Base-by-base conservation (phyloP, 768 basidiomycete genomes). In the Dacryopinax primogenitus region DNA sequence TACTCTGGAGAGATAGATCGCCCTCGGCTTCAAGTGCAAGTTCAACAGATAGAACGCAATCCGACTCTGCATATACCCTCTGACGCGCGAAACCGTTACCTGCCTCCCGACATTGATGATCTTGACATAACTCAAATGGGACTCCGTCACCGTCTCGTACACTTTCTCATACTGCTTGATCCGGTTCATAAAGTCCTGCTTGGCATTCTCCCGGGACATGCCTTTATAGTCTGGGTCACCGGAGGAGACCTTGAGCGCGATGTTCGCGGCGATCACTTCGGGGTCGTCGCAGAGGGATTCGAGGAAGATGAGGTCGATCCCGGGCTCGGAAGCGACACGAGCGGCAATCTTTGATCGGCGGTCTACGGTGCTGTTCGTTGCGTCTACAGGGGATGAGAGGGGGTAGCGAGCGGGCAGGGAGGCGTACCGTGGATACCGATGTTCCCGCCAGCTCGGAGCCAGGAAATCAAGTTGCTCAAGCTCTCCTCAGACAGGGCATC, bases 21-120 rank as follows among this genome's bases (percentile, higher is more conserved):
- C 92, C 66, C 96, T 82, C 4, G 96, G 95, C 71, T 96, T 96
- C 70, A 99, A 78, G 75, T 99, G 96, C 70, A 98, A 75, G 74
- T 97, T 97, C 94, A 97, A 98, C 64, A 99, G 80, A 76, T 94
- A 99, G 77, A 95, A 99, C 21, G 92, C 95, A 69, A 99, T 92
- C 35, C 96, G 87, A 80, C 91, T 92, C 72, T 94, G 92, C 66
- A 99, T 77, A 72, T 99, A 99, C 15, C 94, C 94, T 72, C 94
- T 85, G 64, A 99, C 97, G 68, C 86, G 81, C 63, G 83, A 86
- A 61, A 92, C 81, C 0, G 85, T 90, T 64, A 94, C 94, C 74
- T 90, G 86, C 68, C 83, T 85, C 9, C 96, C 96, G 21, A 99
- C 90, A 70, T 99, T 95, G 64, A 86, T 84, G 73, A 99, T 96